Evolutionary conservation across 164 flowering plant genomes (phyloP).

Genomic region (Vitis riparia): DNA sequence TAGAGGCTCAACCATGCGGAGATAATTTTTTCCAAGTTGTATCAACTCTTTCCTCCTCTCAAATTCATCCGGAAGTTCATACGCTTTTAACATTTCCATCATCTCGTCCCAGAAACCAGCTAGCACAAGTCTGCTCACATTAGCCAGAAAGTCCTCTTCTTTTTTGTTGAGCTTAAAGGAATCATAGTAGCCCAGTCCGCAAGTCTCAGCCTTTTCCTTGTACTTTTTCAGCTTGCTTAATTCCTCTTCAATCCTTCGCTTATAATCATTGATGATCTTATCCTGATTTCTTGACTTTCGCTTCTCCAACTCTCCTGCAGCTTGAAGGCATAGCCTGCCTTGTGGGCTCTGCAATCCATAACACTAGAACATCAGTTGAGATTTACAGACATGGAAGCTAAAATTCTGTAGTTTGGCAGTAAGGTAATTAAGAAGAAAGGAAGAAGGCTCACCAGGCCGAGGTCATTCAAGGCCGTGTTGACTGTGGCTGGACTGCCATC

Average conservation of each 20-base stretch:
- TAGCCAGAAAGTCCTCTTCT: slow-evolving; percentile 40
- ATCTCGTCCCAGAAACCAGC: slow-evolving; percentile 59
- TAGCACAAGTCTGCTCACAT: slow-evolving; percentile 43
- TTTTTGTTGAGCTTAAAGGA: slow-evolving; percentile 46
- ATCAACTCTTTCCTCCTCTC: slow-evolving; percentile 43
- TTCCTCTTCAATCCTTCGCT: background rate
- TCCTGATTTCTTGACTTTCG: background rate
- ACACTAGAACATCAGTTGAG: background rate
- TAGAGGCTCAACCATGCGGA: slow-evolving; percentile 50
- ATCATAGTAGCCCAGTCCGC: slow-evolving; percentile 45
- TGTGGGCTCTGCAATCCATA: slow-evolving; percentile 4
- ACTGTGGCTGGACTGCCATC: slow-evolving; percentile 12
- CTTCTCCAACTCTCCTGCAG: slow-evolving; percentile 6
- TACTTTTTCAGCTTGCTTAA: slow-evolving; percentile 18
- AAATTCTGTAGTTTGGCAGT: no score
- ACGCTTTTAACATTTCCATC: slow-evolving; percentile 42
- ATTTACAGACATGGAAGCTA: no score
- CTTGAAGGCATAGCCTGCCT: slow-evolving; percentile 7
- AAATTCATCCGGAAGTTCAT: slow-evolving; percentile 52
- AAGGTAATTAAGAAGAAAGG: background rate
- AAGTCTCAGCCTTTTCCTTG: background rate
- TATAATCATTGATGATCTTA: background rate
- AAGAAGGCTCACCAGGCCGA: slow-evolving; percentile 58
- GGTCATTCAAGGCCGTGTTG: slow-evolving; percentile 40
- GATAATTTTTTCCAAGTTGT: slow-evolving; percentile 39